A percentile compares a stretch with the other conserved stretches of the same genome.
Conservation (phyloP, 2,329 filamentous ascomycete species). For the Celoporthe dispersa region DNA sequence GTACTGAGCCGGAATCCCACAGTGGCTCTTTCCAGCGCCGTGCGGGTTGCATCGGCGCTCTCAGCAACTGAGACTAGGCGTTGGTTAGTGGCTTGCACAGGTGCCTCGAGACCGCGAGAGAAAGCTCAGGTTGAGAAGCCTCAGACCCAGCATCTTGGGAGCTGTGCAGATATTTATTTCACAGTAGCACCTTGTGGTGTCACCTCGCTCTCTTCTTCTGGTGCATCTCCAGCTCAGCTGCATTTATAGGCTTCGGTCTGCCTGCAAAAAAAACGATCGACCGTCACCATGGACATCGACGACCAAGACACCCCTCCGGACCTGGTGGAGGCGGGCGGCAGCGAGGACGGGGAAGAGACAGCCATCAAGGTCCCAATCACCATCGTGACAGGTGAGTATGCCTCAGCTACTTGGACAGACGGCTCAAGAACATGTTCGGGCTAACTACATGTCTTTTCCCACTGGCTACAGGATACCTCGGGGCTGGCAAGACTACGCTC, state of each 20-base stretch:
- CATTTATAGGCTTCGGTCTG: not conserved
- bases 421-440: not conserved
- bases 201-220: not conserved
- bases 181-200: not conserved
- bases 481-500: conserved; percentile 92
- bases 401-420: not conserved
- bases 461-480: conserved; percentile 74
- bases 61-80: not conserved
- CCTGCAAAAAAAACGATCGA: not conserved
- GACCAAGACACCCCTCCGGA: conserved; percentile 69
- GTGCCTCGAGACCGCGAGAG: not conserved
- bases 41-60: conserved; percentile 4
- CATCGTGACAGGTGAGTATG: conserved; percentile 72
- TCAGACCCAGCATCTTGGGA: not conserved
- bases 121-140: not conserved
- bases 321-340: conserved; percentile 55
- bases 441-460: conserved; percentile 10
- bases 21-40: not conserved
- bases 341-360: conserved; percentile 52
- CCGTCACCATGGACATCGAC: conserved; percentile 61
- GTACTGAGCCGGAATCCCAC: not conserved
- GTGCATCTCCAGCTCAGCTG: not conserved
- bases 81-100: not conserved
- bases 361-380: conserved; percentile 78
- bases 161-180: not conserved